Evolutionary conservation across 2,329 filamentous ascomycete genomes (phyloP), one percentile per base, ranked within the genome.

Genomic region (Oidium heveae): DNA sequence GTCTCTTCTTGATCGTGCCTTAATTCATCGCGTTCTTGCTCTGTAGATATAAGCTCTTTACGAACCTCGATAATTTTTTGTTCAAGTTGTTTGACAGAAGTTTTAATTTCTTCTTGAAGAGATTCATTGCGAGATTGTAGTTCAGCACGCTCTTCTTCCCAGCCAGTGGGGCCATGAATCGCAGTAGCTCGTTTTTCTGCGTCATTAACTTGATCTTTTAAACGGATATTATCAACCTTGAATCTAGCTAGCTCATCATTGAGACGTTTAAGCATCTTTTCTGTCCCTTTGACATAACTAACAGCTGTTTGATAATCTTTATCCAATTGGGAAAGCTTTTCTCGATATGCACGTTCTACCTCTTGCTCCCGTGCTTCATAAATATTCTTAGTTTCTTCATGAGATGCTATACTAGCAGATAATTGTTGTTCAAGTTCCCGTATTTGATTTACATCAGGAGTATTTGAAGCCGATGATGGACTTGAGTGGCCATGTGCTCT

Each of bases 191-290:
- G 74, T 60, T 74, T 78, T 66, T 77, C 80, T 54, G 80, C 72
- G 54, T 76, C 73, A 39, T 82, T 75, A n/a, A 95, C 71, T 63
- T 95, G 86, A 50, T 79, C 76, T 67, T 91, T 88, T 43, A 98
- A 72, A 57, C 84, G 83, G 18, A 74, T 71, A 63, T 95, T 95
- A 57, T 91, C 84, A 13, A 79, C 70, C 74, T 96, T 96, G 69
- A 93, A 91, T 56, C 87, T 85, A 55, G 83, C 75, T n/a, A 98
- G 74, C 69, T 98, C 91, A 63, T 95, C 87, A 71, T 96, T 96
- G 74, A 98, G 89, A 67, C 93, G 89, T 68, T 91, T 88, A 52
- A 98, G 77, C 87, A 98, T 95, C 75, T 95, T 96, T 69, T 98
- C 91, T 1, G 91, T 96, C 56, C 91, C 91, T 68, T 94, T 93